These are phyloP conservation scores for Boletus vinaceobasis DNA, from an alignment of 768 basidiomycete species.

Conservation along the genomic window DNA sequence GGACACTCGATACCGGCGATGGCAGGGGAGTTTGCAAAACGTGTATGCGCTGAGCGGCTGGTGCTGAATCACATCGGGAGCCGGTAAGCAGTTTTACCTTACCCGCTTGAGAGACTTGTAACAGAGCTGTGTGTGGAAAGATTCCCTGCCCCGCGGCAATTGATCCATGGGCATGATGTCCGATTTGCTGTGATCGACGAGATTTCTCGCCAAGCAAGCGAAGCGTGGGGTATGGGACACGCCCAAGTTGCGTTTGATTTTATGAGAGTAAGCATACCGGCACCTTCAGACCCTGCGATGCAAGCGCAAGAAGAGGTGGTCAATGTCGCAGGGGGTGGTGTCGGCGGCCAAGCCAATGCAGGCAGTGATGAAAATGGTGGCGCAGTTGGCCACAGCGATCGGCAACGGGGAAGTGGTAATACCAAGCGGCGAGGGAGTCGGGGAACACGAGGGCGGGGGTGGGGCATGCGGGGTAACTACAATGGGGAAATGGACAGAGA, in stretches of 20 bases:
- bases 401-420: not conserved
- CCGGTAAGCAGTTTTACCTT: slow-evolving; percentile 40
- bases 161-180: slow-evolving; percentile 25
- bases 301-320: not conserved
- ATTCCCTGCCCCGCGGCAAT: slow-evolving; percentile 49
- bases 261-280: slow-evolving; percentile 43
- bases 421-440: not conserved
- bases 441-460: not conserved
- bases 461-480: slow-evolving; percentile 2
- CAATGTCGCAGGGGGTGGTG: not conserved
- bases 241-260: slow-evolving; percentile 60
- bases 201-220: slow-evolving; percentile 60
- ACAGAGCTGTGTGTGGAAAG: slow-evolving; percentile 27
- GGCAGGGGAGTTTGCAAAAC: slow-evolving; percentile 73
- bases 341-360: not conserved
- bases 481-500: not conserved
- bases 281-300: not conserved
- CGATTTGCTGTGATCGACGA: slow-evolving; percentile 53
- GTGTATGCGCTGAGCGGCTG: slow-evolving; percentile 54
- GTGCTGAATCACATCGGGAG: slow-evolving; percentile 77
- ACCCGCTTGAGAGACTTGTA: not conserved
- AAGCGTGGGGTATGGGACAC: slow-evolving; percentile 49
- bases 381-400: not conserved
- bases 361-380: too few relatives aligned
- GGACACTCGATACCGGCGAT: slow-evolving; percentile 79